A percentile compares a stretch with the other conserved stretches of the same genome.
These are phyloP conservation scores for Penicillium salamii DNA, from an alignment of 495 filamentous ascomycete species.

Conservation along the genomic window DNA sequence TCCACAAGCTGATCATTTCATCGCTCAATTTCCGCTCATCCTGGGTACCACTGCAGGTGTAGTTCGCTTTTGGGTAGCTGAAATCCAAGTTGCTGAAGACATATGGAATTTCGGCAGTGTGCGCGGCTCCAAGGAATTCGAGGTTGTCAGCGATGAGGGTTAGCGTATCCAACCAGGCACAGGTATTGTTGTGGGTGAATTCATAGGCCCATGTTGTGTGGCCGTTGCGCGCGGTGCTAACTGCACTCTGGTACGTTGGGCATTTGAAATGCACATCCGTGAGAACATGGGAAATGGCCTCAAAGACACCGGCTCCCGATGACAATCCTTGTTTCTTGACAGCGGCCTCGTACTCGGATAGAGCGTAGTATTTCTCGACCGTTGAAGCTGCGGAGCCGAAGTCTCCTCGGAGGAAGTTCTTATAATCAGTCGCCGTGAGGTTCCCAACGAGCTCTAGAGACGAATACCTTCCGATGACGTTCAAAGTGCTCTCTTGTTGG, in stretches of 20 bases:
- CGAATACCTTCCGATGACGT: conserved; percentile 1
- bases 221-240: conserved; percentile 8
- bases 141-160: conserved; percentile 5
- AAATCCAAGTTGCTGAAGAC: conserved; percentile 35
- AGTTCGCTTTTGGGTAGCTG: conserved; percentile 10
- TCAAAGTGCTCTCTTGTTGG: not conserved
- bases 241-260: conserved; percentile 25
- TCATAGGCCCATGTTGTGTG: conserved; percentile 12
- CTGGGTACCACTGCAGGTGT: conserved; percentile 29
- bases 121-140: conserved; percentile 23
- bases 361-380: conserved; percentile 20
- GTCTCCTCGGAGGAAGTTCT: conserved; percentile 1
- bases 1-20: conserved; percentile 37
- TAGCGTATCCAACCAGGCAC: too few species aligned
- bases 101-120: conserved; percentile 40
- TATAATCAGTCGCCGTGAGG: conserved; percentile 3
- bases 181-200: too few species aligned
- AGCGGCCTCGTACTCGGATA: too few species aligned
- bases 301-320: conserved; percentile 3
- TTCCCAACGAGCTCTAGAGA: not conserved
- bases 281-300: conserved; percentile 19
- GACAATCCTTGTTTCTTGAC: not conserved
- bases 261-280: conserved; percentile 32
- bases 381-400: conserved; percentile 1
- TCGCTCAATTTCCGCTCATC: conserved; percentile 28